phyloP scores from a whole-genome alignment of 2,329 filamentous ascomycete genomes.

The Xylaria sp. region DNA sequence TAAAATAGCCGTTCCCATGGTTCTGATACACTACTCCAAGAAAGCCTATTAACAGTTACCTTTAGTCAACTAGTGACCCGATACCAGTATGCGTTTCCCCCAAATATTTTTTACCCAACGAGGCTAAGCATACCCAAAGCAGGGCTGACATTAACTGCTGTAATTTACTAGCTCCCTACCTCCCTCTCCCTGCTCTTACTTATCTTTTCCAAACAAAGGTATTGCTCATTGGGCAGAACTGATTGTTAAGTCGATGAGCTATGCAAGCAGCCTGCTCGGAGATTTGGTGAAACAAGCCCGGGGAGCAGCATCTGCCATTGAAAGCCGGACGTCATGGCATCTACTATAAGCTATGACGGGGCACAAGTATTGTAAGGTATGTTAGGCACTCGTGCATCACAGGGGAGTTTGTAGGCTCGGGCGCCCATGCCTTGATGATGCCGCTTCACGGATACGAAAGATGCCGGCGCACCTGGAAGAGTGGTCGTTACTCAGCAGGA shows the following conservation, averaged over 20 bases:
- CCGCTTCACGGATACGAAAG: neutral
- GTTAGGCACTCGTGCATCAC: constrained; percentile 20
- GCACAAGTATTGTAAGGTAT: neutral
- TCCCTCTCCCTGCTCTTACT: neutral
- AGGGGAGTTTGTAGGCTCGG: neutral
- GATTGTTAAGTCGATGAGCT: constrained; percentile 26
- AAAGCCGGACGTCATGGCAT: neutral
- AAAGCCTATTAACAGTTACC: neutral
- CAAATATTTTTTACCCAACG: neutral
- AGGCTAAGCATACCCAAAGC: neutral
- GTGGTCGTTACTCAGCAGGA: neutral
- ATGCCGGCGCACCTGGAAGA: neutral
- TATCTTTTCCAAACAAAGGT: neutral
- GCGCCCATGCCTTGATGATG: neutral
- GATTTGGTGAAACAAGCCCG: constrained; percentile 37
- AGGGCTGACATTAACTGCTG: neutral
- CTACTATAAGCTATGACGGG: constrained; percentile 15
- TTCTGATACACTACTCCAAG: neutral
- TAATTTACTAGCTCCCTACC: neutral
- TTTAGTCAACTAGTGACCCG: neutral
- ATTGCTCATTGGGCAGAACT: neutral
- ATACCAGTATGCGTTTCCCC: neutral
- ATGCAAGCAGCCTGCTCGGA: constrained; percentile 40
- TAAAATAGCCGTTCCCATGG: neutral
- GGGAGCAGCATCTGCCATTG: constrained; percentile 30